These are phyloP conservation scores for Camillea tinctor DNA, from an alignment of 2,329 filamentous ascomycete genomes.

Conservation along the genomic window DNA sequence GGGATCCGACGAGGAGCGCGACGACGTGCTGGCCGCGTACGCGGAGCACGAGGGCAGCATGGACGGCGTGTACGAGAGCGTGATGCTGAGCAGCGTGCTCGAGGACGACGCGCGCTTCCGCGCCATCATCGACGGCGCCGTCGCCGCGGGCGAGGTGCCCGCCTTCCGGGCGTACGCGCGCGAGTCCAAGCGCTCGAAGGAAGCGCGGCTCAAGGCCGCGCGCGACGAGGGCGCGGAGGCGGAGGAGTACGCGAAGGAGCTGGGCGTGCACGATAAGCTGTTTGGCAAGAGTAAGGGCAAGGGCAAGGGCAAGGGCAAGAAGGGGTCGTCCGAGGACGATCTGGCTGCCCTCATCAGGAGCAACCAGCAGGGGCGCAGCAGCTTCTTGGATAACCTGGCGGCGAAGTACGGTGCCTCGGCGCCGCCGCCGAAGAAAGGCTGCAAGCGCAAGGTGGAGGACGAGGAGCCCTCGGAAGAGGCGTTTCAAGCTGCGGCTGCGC, in stretches of 20 bases:
- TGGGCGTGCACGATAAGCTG: constrained; percentile 71
- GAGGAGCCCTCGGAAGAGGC: constrained; percentile 63
- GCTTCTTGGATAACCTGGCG: constrained; percentile 71
- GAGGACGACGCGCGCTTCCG: constrained; percentile 86
- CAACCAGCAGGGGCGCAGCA: constrained; percentile 62
- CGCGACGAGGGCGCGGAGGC: constrained; percentile 70
- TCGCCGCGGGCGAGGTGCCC: constrained; percentile 65
- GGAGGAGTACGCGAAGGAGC: constrained; percentile 69
- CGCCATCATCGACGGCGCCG: constrained; percentile 76
- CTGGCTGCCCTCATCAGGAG: constrained; percentile 74
- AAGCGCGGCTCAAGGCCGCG: constrained; percentile 59
- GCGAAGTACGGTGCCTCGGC: constrained; percentile 65
- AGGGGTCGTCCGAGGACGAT: constrained; percentile 44
- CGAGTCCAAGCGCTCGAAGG: constrained; percentile 66
- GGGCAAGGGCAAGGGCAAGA: constrained; percentile 40
- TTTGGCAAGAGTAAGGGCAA: constrained; percentile 53
- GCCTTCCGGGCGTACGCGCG: constrained; percentile 67
- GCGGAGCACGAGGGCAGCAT: constrained; percentile 71
- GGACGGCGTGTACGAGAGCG: constrained; percentile 71
- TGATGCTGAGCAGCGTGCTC: constrained; percentile 83
- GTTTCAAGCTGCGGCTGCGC: constrained; percentile 56
- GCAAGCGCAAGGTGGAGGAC: constrained; percentile 55
- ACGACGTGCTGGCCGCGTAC: constrained; percentile 76
- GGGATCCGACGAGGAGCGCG: constrained; percentile 78
- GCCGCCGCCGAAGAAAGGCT: constrained; percentile 48